Conservation (phyloP, 495 filamentous ascomycete genomes). For the Hypoxylon cercidicola region DNA sequence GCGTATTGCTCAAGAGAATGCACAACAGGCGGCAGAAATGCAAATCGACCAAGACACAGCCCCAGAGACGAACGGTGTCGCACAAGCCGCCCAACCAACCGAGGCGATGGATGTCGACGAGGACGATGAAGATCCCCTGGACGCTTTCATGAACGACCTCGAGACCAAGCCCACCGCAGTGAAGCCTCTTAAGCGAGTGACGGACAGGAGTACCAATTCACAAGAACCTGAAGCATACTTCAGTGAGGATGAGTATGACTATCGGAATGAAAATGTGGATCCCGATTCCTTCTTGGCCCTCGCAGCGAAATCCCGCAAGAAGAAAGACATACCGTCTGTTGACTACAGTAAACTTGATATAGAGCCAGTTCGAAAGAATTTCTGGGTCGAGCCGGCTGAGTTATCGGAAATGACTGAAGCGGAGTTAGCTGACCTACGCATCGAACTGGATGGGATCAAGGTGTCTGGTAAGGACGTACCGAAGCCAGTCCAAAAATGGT, state of each 20-base stretch:
- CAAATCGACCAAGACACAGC: conserved; percentile 50
- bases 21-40: conserved; percentile 63
- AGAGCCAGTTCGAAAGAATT: conserved; percentile 87
- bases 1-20: conserved; percentile 57
- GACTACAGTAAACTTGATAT: conserved; percentile 88
- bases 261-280: conserved; percentile 78
- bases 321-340: conserved; percentile 89
- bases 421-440: conserved; percentile 80
- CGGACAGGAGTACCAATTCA: conserved; percentile 49
- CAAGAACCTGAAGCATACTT: conserved; percentile 86
- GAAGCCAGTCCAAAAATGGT: conserved; percentile 95
- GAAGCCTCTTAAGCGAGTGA: conserved; percentile 27
- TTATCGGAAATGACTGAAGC: conserved; percentile 85
- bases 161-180: conserved; percentile 54
- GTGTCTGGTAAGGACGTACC: conserved; percentile 85
- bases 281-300: conserved; percentile 85
- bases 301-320: conserved; percentile 87
- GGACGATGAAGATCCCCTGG: conserved; percentile 89
- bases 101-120: conserved; percentile 61
- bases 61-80: conserved; percentile 38
- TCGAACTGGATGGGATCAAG: conserved; percentile 95
- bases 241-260: conserved; percentile 80
- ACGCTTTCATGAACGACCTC: conserved; percentile 93
- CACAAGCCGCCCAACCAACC: conserved; percentile 33
- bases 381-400: conserved; percentile 91